Conservation (phyloP, 805 yeast species). For the Blastobotrys chiropterorum region DNA sequence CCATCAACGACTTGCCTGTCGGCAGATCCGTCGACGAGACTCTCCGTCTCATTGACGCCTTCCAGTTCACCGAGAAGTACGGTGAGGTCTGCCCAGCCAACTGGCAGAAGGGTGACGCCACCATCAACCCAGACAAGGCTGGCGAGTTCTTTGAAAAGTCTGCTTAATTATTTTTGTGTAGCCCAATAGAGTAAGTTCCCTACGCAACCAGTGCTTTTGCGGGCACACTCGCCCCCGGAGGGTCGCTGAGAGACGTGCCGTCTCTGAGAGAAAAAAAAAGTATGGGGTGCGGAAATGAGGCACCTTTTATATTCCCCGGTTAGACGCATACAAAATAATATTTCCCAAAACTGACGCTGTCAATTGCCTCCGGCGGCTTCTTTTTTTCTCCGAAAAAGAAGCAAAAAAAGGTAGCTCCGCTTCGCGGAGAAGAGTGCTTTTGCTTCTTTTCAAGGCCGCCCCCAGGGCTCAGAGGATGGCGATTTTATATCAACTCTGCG, state of each 20-base stretch:
- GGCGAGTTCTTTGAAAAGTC: constrained; percentile 59
- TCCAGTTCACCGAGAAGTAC: constrained; percentile 98
- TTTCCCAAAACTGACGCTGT: too few relatives aligned
- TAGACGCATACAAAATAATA: too few relatives aligned
- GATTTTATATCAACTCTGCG: too few relatives aligned
- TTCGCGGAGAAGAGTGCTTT: too few relatives aligned
- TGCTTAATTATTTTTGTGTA: constrained; percentile 2
- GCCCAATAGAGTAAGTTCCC: background rate
- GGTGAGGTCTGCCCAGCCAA: constrained; percentile 99
- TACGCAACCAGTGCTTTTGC: background rate
- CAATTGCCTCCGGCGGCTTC: too few relatives aligned
- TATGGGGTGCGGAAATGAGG: too few relatives aligned
- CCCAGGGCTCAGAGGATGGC: too few relatives aligned
- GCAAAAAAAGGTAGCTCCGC: too few relatives aligned
- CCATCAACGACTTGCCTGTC: constrained; percentile 98
- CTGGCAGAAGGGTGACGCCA: constrained; percentile 95
- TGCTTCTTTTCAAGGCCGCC: too few relatives aligned
- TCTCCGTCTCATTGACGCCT: constrained; percentile 94
- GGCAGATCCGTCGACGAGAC: constrained; percentile 99
- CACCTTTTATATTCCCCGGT: too few relatives aligned
- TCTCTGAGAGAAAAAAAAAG: background rate
- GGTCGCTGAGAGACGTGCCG: too few relatives aligned
- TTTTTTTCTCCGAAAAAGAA: too few relatives aligned
- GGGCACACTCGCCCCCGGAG: background rate
- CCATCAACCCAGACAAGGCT: constrained; percentile 74